Conservation (phyloP, 2,329 filamentous ascomycete genomes). For the Colletotrichum ledebouriae region DNA sequence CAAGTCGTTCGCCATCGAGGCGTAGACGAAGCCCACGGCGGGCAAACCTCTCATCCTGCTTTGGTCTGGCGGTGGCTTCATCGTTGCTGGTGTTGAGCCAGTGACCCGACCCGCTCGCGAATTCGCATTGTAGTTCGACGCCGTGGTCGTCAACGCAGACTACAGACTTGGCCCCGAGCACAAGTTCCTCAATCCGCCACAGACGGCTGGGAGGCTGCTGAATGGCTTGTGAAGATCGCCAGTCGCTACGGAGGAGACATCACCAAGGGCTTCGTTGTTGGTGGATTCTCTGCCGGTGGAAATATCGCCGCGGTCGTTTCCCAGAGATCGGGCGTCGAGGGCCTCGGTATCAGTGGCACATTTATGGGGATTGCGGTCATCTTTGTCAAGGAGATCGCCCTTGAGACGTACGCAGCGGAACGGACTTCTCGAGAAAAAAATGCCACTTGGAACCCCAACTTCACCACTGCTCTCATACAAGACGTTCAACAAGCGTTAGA, state of each 20-base stretch:
- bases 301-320: conserved; percentile 63
- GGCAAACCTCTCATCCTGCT: conserved; percentile 30
- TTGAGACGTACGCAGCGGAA: conserved; percentile 54
- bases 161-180: conserved; percentile 66
- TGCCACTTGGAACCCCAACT: conserved; percentile 49
- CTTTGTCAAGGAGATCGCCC: conserved; percentile 34
- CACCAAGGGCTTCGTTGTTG: conserved; percentile 61
- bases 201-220: conserved; percentile 58
- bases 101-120: conserved; percentile 27
- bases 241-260: conserved; percentile 50
- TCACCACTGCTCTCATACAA: conserved; percentile 48
- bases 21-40: not conserved
- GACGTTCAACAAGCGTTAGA: conserved; percentile 49
- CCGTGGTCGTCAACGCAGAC: conserved; percentile 61
- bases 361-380: conserved; percentile 32
- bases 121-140: conserved; percentile 43
- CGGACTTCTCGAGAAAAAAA: conserved; percentile 60
- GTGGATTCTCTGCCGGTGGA: conserved; percentile 65
- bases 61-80: conserved; percentile 20
- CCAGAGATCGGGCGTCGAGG: conserved; percentile 54
- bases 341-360: conserved; percentile 45
- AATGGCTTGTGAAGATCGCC: conserved; percentile 51
- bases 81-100: conserved; percentile 35
- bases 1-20: conserved; percentile 30
- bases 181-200: conserved; percentile 59